Evolutionary conservation across 495 filamentous ascomycete species (phyloP), one percentile per base, ranked within the genome.

Genomic region (Penicillium silybi): DNA sequence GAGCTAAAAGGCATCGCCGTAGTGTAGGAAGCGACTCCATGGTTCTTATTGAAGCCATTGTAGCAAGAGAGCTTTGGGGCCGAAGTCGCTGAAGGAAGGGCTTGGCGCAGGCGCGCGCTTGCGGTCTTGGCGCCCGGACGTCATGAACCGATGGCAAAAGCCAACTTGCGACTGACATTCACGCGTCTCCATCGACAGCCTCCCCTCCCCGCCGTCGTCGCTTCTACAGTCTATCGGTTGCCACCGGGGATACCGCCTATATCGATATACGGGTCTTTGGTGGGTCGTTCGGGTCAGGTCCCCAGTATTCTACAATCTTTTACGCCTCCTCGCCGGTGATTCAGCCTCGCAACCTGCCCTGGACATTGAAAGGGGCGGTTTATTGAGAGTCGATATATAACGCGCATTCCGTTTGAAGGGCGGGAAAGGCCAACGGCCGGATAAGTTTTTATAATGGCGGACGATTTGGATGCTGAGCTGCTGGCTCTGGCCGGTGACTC

Each of bases 391-490:
- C n/a, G 37, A 46, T 42, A 38, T 54, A 22, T 40, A 32, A 8
- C 10, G 27, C 11, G 37, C n/a, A 39, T 41, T 32, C 17, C 38
- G 23, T 13, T 50, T 5, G 10, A 15, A 26, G 22, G 4, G 26
- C 15, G 17, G 18, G 27, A 15, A n/a, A 38, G 40, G n/a, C 19
- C 15, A 40, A 29, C 26, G 43, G 38, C 27, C 20, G 27, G n/a
- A 45, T 52, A 34, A 41, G 34, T 56, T 63, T 62, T 56, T 65
- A 74, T 48, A 22, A 78, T 78, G 74, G 67, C 74, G 75, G 84
- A 87, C 49, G 87, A 89, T 61, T 77, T 95, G 53, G 91, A 96
- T 62, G 88, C 89, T 47, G 90, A 95, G 70, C 79, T 96, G 58
- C 85, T 96, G 46, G 89, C 87, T 53, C 80, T 96, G 46, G 91